Conservation (phyloP, 2,329 filamentous ascomycete genomes). For the Claviceps paspali region DNA sequence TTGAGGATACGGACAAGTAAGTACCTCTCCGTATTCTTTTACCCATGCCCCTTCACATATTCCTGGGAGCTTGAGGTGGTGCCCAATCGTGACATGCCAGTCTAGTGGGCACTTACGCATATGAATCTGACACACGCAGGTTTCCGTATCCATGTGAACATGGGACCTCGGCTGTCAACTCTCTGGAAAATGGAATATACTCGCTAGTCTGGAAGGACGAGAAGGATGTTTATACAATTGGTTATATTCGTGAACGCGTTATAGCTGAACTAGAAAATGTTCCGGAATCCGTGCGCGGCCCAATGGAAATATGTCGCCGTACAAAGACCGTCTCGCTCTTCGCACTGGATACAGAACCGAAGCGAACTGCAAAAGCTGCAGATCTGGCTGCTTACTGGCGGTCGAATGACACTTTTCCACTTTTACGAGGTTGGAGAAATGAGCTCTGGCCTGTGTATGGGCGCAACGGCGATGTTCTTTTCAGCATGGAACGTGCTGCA, state of each 20-base stretch:
- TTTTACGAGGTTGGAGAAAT: conserved; percentile 65
- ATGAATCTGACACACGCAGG: conserved; percentile 24
- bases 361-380: not conserved
- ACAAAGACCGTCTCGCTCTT: conserved; percentile 50
- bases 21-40: too few species aligned
- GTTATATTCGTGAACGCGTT: conserved; percentile 40
- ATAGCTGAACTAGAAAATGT: conserved; percentile 31
- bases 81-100: too few species aligned
- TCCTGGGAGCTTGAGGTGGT: too few species aligned
- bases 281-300: conserved; percentile 35
- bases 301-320: conserved; percentile 44
- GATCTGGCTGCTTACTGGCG: conserved; percentile 42
- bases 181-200: conserved; percentile 46
- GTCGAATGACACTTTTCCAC: conserved; percentile 52
- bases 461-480: conserved; percentile 45
- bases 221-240: conserved; percentile 48
- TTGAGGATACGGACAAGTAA: not conserved
- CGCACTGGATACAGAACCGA: conserved; percentile 38
- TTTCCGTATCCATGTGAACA: conserved; percentile 62
- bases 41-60: too few species aligned
- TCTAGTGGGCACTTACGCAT: too few species aligned
- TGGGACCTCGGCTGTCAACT: conserved; percentile 40
- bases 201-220: conserved; percentile 48
- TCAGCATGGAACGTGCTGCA: conserved; percentile 64
- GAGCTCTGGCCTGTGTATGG: conserved; percentile 70